Base-by-base conservation (phyloP, 2,329 filamentous ascomycete genomes). In the Aureobasidium sp. region DNA sequence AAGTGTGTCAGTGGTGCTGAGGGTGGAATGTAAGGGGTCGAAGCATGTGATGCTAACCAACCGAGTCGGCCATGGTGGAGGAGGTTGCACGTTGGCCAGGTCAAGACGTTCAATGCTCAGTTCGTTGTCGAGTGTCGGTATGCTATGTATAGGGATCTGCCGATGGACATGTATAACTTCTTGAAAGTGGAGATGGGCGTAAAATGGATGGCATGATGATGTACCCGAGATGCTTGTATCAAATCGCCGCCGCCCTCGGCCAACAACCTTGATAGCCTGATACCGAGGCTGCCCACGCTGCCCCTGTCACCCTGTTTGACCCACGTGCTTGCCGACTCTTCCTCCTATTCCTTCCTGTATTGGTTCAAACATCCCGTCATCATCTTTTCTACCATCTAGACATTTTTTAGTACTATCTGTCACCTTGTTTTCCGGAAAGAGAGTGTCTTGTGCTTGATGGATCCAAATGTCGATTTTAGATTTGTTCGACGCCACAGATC, bases 41-140 rank as follows among this genome's bases (percentile, higher is more conserved):
- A 44, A 54, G 39, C 50, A 47, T 62, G 60, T 49, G 44, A 62
- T 48, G 58, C 62, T 47, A 66, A 69, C 68, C 68, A 50, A 70
- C 67, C 49, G 69, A 70, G 68, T 70, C 69, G 59, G 69, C 67
- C 69, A 70, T 70, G 59, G 3, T 59, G 47, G 36, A 21, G 25
- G 27, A 42, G 13, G 44, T 21, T 49, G 55, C 30, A 32, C 55
- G 32, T 11, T 49, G 44, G 36, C 42, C 54, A n/a, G 11, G 41
- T 21, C 21, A 11, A 36, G 5, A 15, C 39, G 30, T 44, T 25
- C 37, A 36, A 45, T 45, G 39, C 53, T 32, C 27, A 5, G 13
- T n/a, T 30, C n/a, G 16, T 30, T 10, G 30, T 15, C 3, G 9
- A 4, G 1, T 21, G 8, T 29, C 10, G 16, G 11, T 37, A 3